phyloP scores from a whole-genome alignment of 805 yeast species.

The Maudiozyma pseudohumilis region DNA sequence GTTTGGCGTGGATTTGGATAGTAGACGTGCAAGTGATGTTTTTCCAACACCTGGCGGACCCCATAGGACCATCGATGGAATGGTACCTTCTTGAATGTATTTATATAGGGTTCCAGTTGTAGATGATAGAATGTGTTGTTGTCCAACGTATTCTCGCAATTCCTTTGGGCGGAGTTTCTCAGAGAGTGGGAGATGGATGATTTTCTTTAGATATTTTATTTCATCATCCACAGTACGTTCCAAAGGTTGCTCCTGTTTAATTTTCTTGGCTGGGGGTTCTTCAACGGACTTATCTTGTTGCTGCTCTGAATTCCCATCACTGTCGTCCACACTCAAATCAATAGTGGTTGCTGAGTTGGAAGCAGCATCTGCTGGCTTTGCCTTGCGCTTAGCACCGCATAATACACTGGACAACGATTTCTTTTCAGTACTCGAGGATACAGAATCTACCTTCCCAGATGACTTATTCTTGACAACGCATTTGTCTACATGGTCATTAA shows the following conservation, averaged over 20 bases:
- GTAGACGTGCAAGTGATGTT: conserved; percentile 68
- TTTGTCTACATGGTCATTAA: conserved; percentile 25
- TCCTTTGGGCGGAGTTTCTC: conserved; percentile 73
- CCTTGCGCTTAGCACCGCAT: conserved; percentile 1
- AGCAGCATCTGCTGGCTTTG: not conserved
- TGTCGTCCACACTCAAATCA: conserved; percentile 4
- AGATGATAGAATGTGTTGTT: conserved; percentile 59
- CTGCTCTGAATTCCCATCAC: no score
- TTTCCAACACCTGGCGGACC: conserved; percentile 95
- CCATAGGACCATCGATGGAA: conserved; percentile 84
- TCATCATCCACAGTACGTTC: conserved; percentile 13
- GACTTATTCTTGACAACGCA: conserved; percentile 15
- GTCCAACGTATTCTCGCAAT: conserved; percentile 73
- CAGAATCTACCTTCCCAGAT: no score
- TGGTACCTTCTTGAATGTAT: conserved; percentile 47
- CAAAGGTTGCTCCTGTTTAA: conserved; percentile 3
- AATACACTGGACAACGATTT: conserved; percentile 1
- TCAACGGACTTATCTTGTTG: not conserved
- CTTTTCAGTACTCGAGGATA: no score
- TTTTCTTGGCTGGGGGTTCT: conserved; percentile 2
- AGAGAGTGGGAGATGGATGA: conserved; percentile 44
- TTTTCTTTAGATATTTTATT: conserved; percentile 19
- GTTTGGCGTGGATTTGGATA: conserved; percentile 23
- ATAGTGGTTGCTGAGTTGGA: no score
- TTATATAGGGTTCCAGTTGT: conserved; percentile 53